Percentiles rank a stretch among this genome's conserved stretches.
phyloP scores from a whole-genome alignment of 805 yeast species.

The Spathaspora girioi region DNA sequence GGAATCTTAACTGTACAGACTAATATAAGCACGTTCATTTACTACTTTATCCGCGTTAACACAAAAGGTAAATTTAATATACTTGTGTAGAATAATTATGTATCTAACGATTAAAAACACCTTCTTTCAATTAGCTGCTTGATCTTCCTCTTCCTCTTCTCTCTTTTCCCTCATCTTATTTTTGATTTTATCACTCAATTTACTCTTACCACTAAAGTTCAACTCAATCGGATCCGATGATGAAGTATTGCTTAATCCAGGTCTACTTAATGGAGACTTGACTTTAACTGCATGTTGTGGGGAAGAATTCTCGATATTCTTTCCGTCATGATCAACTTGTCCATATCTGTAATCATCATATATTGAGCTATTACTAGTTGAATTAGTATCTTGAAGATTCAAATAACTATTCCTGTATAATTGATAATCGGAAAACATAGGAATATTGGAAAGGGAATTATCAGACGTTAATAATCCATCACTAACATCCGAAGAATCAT shows the following conservation, averaged over 20 bases:
- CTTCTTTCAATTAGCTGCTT: not conserved
- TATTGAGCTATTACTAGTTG: constrained; percentile 20
- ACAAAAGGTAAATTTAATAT: too few species aligned
- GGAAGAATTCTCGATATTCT: not conserved
- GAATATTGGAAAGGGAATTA: constrained; percentile 60
- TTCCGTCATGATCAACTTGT: not conserved
- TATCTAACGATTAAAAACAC: not conserved
- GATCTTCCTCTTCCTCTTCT: constrained; percentile 11
- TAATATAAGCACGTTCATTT: too few species aligned
- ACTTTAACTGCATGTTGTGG: not conserved
- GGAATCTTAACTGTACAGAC: too few species aligned
- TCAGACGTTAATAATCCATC: constrained; percentile 61
- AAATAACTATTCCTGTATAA: constrained; percentile 30
- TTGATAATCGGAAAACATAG: constrained; percentile 54
- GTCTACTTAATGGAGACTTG: constrained; percentile 3
- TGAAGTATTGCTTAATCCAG: not conserved
- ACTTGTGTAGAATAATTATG: too few species aligned
- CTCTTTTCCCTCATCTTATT: constrained; percentile 33
- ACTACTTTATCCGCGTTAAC: too few species aligned
- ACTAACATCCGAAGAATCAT: constrained; percentile 38
- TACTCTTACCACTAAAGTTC: constrained; percentile 22
- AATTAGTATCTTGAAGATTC: constrained; percentile 11
- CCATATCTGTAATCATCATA: constrained; percentile 27
- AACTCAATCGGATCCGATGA: constrained; percentile 23
- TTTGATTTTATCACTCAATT: constrained; percentile 32